These are phyloP conservation scores for Fusarium algeriense DNA, from an alignment of 2,329 filamentous ascomycete genomes.

Conservation along the genomic window DNA sequence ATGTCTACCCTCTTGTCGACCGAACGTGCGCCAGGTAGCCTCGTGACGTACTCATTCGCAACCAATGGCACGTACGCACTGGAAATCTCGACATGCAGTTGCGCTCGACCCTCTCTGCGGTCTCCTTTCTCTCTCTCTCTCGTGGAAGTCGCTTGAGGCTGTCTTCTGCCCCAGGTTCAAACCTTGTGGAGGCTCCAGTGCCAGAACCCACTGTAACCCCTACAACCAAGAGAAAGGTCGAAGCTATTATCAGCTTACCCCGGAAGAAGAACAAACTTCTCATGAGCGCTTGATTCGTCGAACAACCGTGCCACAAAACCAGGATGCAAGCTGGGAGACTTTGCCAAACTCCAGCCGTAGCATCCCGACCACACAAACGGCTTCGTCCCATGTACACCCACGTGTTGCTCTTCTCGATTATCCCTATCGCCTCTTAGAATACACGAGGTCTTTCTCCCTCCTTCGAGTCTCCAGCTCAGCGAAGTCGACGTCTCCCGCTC, in stretches of 20 bases:
- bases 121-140: too few relatives aligned
- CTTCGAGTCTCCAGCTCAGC: constrained; percentile 54
- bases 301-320: background rate
- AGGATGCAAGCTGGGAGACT: background rate
- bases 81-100: too few relatives aligned
- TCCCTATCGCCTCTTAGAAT: constrained; percentile 49
- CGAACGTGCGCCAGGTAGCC: too few relatives aligned
- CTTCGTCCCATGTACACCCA: constrained; percentile 45
- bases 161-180: too few relatives aligned
- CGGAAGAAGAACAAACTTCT: constrained; percentile 21
- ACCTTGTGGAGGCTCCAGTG: background rate
- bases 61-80: too few relatives aligned
- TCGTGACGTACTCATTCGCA: too few relatives aligned
- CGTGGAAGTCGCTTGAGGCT: too few relatives aligned
- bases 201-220: background rate
- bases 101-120: too few relatives aligned
- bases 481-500: constrained; percentile 39
- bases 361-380: constrained; percentile 47
- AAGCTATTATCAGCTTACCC: constrained; percentile 39
- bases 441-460: constrained; percentile 55
- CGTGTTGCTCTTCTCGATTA: too few relatives aligned
- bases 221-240: constrained; percentile 43
- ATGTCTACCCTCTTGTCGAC: too few relatives aligned
- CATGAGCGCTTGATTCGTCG: background rate
- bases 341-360: background rate